These are phyloP conservation scores for Paramecium sonneborni DNA, from an alignment of 73 alveolate species.

Conservation along the genomic window DNA sequence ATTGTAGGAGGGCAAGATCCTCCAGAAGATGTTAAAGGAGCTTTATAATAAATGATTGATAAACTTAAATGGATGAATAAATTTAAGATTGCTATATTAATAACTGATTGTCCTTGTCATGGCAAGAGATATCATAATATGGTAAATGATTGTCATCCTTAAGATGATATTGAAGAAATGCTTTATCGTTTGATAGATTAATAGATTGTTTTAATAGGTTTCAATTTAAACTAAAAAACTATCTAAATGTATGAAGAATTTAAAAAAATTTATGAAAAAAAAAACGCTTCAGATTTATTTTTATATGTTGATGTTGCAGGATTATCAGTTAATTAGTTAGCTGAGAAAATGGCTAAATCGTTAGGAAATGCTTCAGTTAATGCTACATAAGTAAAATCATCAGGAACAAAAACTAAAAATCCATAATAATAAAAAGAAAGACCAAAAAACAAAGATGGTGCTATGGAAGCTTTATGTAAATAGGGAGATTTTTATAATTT, in stretches of 20 bases:
- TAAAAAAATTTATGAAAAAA: neutral
- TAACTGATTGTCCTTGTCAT: conserved; percentile 80
- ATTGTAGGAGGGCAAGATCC: conserved; percentile 72
- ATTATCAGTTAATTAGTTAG: neutral
- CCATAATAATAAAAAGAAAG: neutral
- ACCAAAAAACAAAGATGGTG: conserved; percentile 32
- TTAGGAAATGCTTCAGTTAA: neutral
- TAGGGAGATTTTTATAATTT: neutral
- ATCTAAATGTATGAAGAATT: neutral
- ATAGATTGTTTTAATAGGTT: neutral
- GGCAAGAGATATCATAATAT: conserved; percentile 67
- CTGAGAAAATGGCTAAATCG: neutral
- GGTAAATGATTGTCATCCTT: conserved; percentile 60
- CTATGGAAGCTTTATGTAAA: conserved; percentile 45
- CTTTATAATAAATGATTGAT: conserved; percentile 61
- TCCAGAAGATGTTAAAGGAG: conserved; percentile 81
- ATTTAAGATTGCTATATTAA: conserved; percentile 76
- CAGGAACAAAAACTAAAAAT: conserved; percentile 22
- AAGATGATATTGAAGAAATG: conserved; percentile 56
- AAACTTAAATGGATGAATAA: conserved; percentile 71
- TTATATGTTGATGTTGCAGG: neutral
- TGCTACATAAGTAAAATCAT: neutral
- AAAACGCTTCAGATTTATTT: neutral
- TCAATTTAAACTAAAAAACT: neutral
- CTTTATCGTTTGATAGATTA: neutral